A percentile compares a stretch with the other conserved stretches of the same genome.
These are phyloP conservation scores for Thielaviopsis populi DNA, from an alignment of 2,329 filamentous ascomycete species.

Conservation along the genomic window DNA sequence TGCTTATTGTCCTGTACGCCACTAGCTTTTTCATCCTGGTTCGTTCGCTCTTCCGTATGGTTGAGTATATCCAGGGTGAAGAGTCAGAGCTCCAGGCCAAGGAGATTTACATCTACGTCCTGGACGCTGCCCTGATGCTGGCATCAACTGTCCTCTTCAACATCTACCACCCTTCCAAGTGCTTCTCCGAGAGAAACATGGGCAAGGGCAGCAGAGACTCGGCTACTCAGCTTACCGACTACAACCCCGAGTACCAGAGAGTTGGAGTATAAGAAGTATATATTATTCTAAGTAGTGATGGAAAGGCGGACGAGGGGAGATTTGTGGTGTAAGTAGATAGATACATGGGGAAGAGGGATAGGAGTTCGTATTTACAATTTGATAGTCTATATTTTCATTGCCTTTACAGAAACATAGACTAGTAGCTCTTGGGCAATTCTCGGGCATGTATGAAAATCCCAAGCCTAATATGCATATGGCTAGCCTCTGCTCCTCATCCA, in stretches of 20 bases:
- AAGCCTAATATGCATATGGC: too few relatives aligned
- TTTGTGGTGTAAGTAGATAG: too few relatives aligned
- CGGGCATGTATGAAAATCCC: too few relatives aligned
- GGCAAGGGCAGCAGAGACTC: neutral
- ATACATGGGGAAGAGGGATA: too few relatives aligned
- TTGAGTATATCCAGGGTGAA: constrained; percentile 33
- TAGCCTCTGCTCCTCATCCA: too few relatives aligned
- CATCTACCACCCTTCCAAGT: neutral
- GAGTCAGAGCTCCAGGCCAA: constrained; percentile 28
- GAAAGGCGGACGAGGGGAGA: too few relatives aligned
- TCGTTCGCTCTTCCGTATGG: constrained; percentile 31
- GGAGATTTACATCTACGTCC: constrained; percentile 30
- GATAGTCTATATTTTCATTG: too few relatives aligned
- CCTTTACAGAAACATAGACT: too few relatives aligned
- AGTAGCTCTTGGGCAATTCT: too few relatives aligned
- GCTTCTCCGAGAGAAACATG: neutral
- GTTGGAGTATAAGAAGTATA: neutral
- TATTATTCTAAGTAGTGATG: too few relatives aligned
- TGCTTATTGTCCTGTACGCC: constrained; percentile 24
- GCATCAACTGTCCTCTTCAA: neutral
- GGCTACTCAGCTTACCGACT: neutral
- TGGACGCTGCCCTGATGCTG: constrained; percentile 29
- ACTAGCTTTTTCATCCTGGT: constrained; percentile 30
- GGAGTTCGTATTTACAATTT: too few relatives aligned
- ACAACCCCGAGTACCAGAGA: neutral